Percentiles rank a stretch among this genome's conserved stretches.
Conservation (phyloP, 164 flowering plant genomes). For the Nelumbo lutea region DNA sequence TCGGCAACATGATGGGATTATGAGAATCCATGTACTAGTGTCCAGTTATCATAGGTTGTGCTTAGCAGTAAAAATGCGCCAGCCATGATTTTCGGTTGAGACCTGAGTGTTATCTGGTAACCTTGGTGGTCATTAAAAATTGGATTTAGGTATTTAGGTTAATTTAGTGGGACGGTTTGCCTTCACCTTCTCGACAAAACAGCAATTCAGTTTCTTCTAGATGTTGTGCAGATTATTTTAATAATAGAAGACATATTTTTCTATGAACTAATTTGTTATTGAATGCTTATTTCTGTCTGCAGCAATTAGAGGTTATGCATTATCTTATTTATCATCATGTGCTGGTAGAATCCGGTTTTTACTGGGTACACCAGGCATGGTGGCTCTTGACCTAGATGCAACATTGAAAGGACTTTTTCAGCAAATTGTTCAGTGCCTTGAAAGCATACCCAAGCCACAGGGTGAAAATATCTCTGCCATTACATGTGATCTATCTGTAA, state of each 20-base stretch:
- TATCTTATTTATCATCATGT: constrained; percentile 86
- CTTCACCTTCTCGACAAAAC: no score
- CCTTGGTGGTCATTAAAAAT: no score
- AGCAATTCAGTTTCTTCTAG: neutral
- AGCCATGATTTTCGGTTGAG: no score
- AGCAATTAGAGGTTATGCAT: constrained; percentile 95
- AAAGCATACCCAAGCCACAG: constrained; percentile 88
- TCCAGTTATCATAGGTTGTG: no score
- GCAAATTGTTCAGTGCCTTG: constrained; percentile 82
- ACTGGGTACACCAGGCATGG: constrained; percentile 95
- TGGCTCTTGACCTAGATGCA: constrained; percentile 90
- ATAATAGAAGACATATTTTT: neutral
- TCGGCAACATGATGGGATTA: no score
- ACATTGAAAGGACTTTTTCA: constrained; percentile 80
- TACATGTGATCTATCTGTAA: constrained; percentile 89
- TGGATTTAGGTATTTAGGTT: no score
- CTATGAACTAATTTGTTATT: neutral
- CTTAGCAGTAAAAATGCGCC: no score
- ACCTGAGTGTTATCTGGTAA: no score
- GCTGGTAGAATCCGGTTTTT: constrained; percentile 94
- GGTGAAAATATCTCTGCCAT: constrained; percentile 82
- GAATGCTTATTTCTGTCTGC: constrained; percentile 27
- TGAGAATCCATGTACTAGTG: no score
- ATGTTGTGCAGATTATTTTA: neutral
- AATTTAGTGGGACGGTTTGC: no score